phyloP scores from a whole-genome alignment of 106 monocot species.

The Dioscorea dumetorum region DNA sequence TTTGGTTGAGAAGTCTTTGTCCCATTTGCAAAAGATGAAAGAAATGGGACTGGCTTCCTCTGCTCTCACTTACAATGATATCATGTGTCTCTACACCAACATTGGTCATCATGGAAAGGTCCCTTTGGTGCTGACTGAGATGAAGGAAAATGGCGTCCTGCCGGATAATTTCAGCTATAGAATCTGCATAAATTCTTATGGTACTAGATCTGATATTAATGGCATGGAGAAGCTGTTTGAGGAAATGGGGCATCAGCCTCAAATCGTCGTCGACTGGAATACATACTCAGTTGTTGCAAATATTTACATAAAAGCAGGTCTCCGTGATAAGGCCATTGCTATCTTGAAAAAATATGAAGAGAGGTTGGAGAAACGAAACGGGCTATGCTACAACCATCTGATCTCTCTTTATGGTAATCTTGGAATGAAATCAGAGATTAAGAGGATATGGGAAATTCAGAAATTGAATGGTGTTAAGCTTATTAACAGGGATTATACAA shows the following conservation, averaged over 20 bases:
- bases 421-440: constrained; percentile 46
- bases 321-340: constrained; percentile 33
- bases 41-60: constrained; percentile 48
- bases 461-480: constrained; percentile 37
- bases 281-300: constrained; percentile 66
- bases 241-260: constrained; percentile 74
- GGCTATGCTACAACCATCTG: constrained; percentile 58
- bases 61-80: constrained; percentile 58
- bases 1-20: constrained; percentile 44
- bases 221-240: constrained; percentile 58
- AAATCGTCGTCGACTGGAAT: constrained; percentile 78
- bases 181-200: constrained; percentile 78
- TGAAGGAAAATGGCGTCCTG: constrained; percentile 50
- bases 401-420: constrained; percentile 49
- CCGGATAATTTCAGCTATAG: constrained; percentile 80
- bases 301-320: constrained; percentile 52
- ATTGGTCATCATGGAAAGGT: constrained; percentile 58
- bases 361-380: constrained; percentile 33
- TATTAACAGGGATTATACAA: constrained; percentile 59
- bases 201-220: constrained; percentile 39
- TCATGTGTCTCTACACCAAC: constrained; percentile 74
- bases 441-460: constrained; percentile 66
- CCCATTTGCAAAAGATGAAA: constrained; percentile 69
- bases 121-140: constrained; percentile 47
- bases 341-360: constrained; percentile 60